Evolutionary conservation across 1,284 basidiomycete species (phyloP), one percentile per base, ranked within the genome.

Genomic region (Rhodotorula sp.): DNA sequence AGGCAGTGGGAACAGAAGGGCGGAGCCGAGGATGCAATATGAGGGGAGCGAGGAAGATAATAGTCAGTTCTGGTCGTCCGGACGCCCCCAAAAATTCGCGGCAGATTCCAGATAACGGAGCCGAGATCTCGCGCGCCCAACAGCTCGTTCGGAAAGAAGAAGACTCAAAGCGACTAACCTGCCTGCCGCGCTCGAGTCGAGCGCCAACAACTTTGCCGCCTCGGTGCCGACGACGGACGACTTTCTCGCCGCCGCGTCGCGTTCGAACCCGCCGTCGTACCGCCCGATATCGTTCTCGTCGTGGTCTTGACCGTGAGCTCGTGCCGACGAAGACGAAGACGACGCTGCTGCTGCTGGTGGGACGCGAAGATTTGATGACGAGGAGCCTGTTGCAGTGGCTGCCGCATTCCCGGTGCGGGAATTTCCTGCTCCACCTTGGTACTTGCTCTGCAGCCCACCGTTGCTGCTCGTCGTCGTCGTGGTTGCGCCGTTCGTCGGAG

Each of bases 221-320:
- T 91, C 88, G 8, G 89, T 89, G 85, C 3, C 91, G 86, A 54
- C 82, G 82, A 75, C 61, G 47, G 62, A 85, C 87, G 79, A 86
- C 73, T 56, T 73, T 83, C 76, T 86, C 34, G 15, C 26, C 54
- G 26, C 28, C 23, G 19, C 87, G 68, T 94, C 93, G 48, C 85
- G 81, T 81, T 94, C 92, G 55, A 93, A 85, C 2, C 91, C 92
- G 18, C 91, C 92, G 74, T 95, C 93, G 80, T 94, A 94, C 64
- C 83, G 85, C 47, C 92, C 93, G 60, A 93, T 90, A 54, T 63
- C 62, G 54, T 60, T 47, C n/a, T 21, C 38, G 38, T 43, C 38
- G 38, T 43, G 38, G 10, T 12, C 38, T 43, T 43, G 38, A 14
- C 38, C 38, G 10, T 43, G 18, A 15, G 43, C 6, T 6, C 28